phyloP scores from a whole-genome alignment of 1,139 yeast species.

The Lodderomyces pseudojiufengensis region DNA sequence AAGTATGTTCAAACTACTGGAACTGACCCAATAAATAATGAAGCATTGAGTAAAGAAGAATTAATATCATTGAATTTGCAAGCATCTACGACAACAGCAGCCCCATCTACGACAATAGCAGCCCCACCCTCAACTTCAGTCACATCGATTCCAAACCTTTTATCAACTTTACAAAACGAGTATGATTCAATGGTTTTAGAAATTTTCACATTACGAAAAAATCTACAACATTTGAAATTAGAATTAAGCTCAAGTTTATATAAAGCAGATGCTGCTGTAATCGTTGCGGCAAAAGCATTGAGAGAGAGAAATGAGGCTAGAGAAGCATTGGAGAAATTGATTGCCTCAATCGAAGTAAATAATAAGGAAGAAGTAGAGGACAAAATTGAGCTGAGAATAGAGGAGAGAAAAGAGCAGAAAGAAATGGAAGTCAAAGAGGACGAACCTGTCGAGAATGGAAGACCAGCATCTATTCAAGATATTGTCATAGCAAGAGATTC shows the following conservation, averaged over 20 bases:
- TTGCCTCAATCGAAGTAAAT: conserved; percentile 19
- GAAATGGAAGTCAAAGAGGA: neutral
- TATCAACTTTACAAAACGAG: conserved; percentile 76
- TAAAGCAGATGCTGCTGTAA: conserved; percentile 84
- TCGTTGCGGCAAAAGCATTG: conserved; percentile 74
- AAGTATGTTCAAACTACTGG: conserved; percentile 63
- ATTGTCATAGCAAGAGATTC: conserved; percentile 34
- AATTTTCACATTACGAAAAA: conserved; percentile 70
- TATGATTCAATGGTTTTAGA: conserved; percentile 90
- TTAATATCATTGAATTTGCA: conserved; percentile 43
- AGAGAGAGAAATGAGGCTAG: conserved; percentile 73
- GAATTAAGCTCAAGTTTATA: conserved; percentile 77
- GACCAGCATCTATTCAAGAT: conserved; percentile 13
- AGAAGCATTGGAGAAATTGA: conserved; percentile 50
- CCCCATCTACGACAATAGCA: conserved; percentile 10
- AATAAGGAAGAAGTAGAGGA: conserved; percentile 1
- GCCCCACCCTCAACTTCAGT: conserved; percentile 50
- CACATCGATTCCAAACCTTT: conserved; percentile 71
- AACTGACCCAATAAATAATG: conserved; percentile 73
- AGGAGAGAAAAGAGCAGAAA: conserved; percentile 1
- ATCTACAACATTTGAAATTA: conserved; percentile 60
- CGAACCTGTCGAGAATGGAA: too few species aligned
- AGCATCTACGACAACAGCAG: conserved; percentile 12
- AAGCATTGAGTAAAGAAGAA: conserved; percentile 56
- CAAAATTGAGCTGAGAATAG: conserved; percentile 8